These are phyloP conservation scores for Hyaloperonospora arabidopsidis DNA, from an alignment of 352 stramenopile genomes.

Conservation along the genomic window DNA sequence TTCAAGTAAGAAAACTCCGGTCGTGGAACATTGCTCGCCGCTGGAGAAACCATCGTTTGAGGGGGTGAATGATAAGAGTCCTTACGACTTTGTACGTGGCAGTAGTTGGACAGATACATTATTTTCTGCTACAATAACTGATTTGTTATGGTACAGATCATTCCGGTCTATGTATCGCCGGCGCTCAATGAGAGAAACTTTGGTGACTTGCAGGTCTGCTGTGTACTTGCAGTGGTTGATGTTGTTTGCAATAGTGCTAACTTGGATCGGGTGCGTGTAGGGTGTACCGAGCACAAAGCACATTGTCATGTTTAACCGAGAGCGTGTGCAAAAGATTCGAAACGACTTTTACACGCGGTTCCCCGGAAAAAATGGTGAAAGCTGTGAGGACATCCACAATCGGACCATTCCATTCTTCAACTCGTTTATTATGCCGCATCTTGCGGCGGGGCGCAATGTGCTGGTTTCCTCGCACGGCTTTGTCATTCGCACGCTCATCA, in stretches of 20 bases:
- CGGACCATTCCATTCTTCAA: constrained; percentile 74
- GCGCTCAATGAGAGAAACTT: constrained; percentile 82
- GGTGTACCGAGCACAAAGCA: constrained; percentile 68
- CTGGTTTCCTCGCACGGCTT: constrained; percentile 77
- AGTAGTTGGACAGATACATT: background rate
- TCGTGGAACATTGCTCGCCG: constrained; percentile 67
- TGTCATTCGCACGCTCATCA: constrained; percentile 81
- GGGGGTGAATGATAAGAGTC: constrained; percentile 66
- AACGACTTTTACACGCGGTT: constrained; percentile 81
- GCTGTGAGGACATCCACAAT: constrained; percentile 71
- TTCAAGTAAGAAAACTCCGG: constrained; percentile 73
- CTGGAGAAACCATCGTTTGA: constrained; percentile 60
- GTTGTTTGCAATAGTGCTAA: constrained; percentile 3
- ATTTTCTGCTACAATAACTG: background rate
- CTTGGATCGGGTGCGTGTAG: constrained; percentile 14
- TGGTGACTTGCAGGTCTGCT: constrained; percentile 56
- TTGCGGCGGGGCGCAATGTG: constrained; percentile 65
- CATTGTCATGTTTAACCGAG: constrained; percentile 64
- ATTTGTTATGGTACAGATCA: constrained; percentile 35
- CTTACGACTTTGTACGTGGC: constrained; percentile 66
- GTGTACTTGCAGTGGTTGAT: background rate
- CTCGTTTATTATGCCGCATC: constrained; percentile 64
- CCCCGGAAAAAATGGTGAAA: constrained; percentile 70
- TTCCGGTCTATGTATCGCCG: constrained; percentile 70
- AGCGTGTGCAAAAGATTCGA: constrained; percentile 66